Conservation (phyloP, 495 filamentous ascomycete species). For the Neurospora sp. region DNA sequence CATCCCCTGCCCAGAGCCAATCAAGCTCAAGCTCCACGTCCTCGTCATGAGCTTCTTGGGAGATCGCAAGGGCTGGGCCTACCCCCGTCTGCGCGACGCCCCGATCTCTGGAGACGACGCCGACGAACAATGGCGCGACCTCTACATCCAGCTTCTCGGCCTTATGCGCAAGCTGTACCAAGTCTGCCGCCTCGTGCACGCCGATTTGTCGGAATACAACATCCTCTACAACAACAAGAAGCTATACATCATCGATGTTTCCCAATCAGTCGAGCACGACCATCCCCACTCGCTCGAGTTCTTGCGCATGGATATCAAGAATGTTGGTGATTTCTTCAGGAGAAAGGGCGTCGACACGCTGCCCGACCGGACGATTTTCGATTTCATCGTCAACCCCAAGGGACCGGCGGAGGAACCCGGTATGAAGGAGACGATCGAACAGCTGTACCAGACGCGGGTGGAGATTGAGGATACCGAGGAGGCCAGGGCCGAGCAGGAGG, state of each 20-base stretch:
- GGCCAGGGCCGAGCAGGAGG: conserved; percentile 43
- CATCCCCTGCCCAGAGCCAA: conserved; percentile 81
- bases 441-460: conserved; percentile 31
- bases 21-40: conserved; percentile 80
- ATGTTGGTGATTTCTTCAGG: conserved; percentile 83
- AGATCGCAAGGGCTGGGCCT: conserved; percentile 74
- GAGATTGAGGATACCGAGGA: conserved; percentile 30
- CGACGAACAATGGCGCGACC: conserved; percentile 63
- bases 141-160: conserved; percentile 76
- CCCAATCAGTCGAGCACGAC: conserved; percentile 92
- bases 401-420: conserved; percentile 40
- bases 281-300: conserved; percentile 88
- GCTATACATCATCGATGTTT: conserved; percentile 93
- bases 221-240: conserved; percentile 76
- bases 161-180: conserved; percentile 92
- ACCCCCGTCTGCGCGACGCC: conserved; percentile 60
- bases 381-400: conserved; percentile 58
- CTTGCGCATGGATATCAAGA: conserved; percentile 95
- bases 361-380: conserved; percentile 61
- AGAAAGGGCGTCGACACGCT: conserved; percentile 72
- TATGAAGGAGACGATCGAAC: conserved; percentile 32
- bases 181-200: conserved; percentile 81
- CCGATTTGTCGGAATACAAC: conserved; percentile 96
- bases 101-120: conserved; percentile 36
- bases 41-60: conserved; percentile 90